Evolutionary conservation across 78 protist species (phyloP).

Genomic region (Speleostelium caveatum): DNA sequence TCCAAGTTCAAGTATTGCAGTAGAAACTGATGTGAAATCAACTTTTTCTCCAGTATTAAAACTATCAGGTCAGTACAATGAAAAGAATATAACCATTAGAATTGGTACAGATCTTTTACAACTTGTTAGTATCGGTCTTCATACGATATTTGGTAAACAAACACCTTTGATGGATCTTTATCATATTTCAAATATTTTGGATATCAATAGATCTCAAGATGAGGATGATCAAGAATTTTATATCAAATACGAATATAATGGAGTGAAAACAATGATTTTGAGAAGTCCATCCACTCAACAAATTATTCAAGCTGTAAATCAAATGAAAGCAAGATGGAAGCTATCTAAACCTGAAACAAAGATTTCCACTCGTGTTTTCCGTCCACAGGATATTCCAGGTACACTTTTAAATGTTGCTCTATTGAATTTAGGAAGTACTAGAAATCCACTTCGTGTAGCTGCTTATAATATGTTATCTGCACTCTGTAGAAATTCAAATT

Average conservation of each 20-base stretch:
- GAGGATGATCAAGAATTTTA: conserved; percentile 43
- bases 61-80: conserved; percentile 59
- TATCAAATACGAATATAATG: conserved; percentile 48
- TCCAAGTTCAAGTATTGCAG: conserved; percentile 22
- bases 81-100: conserved; percentile 25
- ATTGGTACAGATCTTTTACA: conserved; percentile 22
- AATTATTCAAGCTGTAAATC: conserved; percentile 41
- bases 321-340: conserved; percentile 42
- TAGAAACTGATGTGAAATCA: conserved; percentile 55
- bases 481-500: conserved; percentile 63
- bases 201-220: background rate
- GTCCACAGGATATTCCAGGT: conserved; percentile 87
- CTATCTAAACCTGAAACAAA: conserved; percentile 44
- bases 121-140: conserved; percentile 22
- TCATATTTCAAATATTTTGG: conserved; percentile 37
- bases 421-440: conserved; percentile 75
- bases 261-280: conserved; percentile 35
- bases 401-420: conserved; percentile 86
- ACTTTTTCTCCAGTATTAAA: conserved; percentile 56
- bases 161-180: conserved; percentile 32
- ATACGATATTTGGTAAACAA: conserved; percentile 38
- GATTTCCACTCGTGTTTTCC: conserved; percentile 23
- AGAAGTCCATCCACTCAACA: conserved; percentile 8
- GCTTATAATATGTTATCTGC: conserved; percentile 79
- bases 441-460: conserved; percentile 72